Conservation (phyloP, 176 grass and related monocot species). For the Phoenix roebelenii region DNA sequence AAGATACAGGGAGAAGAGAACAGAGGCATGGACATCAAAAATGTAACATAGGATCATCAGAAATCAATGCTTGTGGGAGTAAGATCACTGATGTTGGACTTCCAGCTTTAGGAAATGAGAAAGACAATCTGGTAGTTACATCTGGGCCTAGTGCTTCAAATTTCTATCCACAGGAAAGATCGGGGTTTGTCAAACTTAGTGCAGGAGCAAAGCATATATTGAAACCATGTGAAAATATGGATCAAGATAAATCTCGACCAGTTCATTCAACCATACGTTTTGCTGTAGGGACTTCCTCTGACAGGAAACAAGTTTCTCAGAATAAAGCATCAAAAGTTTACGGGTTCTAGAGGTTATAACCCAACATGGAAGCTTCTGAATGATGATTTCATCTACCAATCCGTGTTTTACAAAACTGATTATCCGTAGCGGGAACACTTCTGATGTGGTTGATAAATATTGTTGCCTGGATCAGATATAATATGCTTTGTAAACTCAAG, state of each 20-base stretch:
- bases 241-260: slow-evolving; percentile 18
- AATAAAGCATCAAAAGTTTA: slow-evolving; percentile 20
- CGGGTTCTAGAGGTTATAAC: slow-evolving; percentile 9
- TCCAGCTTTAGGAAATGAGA: slow-evolving; percentile 9
- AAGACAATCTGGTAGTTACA: slow-evolving; percentile 10
- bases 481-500: too few relatives aligned
- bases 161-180: slow-evolving; percentile 11
- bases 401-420: too few relatives aligned
- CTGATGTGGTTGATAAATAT: too few relatives aligned
- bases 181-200: slow-evolving; percentile 37
- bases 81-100: too few relatives aligned
- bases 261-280: slow-evolving; percentile 29
- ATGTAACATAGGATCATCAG: too few relatives aligned
- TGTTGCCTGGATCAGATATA: too few relatives aligned
- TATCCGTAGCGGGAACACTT: too few relatives aligned
- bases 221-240: slow-evolving; percentile 30
- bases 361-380: too few relatives aligned
- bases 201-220: slow-evolving; percentile 41
- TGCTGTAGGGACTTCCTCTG: slow-evolving; percentile 8
- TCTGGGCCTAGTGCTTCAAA: slow-evolving; percentile 16
- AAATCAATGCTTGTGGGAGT: too few relatives aligned
- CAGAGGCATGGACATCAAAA: too few relatives aligned
- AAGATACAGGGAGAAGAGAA: too few relatives aligned
- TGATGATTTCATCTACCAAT: too few relatives aligned
- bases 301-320: slow-evolving; percentile 4